Percentiles rank a stretch among this genome's conserved stretches.
phyloP scores from a whole-genome alignment of 2,329 filamentous ascomycete genomes.

The Mariannaea elegans region DNA sequence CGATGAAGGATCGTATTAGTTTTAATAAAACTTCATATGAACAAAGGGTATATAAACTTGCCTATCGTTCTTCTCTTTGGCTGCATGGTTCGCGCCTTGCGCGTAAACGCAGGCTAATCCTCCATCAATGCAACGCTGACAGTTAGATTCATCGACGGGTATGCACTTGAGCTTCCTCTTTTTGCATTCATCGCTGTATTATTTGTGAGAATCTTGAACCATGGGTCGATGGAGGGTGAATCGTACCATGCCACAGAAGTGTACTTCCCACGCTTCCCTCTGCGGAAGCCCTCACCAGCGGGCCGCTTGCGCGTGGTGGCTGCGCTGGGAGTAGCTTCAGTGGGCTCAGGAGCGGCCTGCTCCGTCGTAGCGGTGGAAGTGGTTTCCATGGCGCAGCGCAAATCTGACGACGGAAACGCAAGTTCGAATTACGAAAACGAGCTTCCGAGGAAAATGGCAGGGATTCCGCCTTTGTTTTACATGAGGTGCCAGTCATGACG shows the following conservation, averaged over 20 bases:
- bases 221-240: not conserved
- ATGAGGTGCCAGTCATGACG: constrained; percentile 9
- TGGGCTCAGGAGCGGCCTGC: constrained; percentile 12
- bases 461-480: constrained; percentile 19
- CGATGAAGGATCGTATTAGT: constrained; percentile 6
- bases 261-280: constrained; percentile 48
- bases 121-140: constrained; percentile 43
- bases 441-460: constrained; percentile 13
- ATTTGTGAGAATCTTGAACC: constrained; percentile 14
- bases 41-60: not conserved
- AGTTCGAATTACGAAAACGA: constrained; percentile 8
- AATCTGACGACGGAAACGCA: constrained; percentile 11
- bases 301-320: constrained; percentile 8
- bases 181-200: constrained; percentile 49
- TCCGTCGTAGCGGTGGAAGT: constrained; percentile 9
- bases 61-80: constrained; percentile 36
- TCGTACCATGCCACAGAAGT: constrained; percentile 49
- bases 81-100: constrained; percentile 29
- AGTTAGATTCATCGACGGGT: constrained; percentile 36
- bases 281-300: constrained; percentile 12
- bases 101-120: constrained; percentile 41
- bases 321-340: constrained; percentile 5
- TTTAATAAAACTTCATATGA: not conserved
- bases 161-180: constrained; percentile 53
- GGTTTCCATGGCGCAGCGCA: constrained; percentile 7